Evolutionary conservation across 768 basidiomycete species (phyloP).

Genomic region (Calocera viscosa): DNA sequence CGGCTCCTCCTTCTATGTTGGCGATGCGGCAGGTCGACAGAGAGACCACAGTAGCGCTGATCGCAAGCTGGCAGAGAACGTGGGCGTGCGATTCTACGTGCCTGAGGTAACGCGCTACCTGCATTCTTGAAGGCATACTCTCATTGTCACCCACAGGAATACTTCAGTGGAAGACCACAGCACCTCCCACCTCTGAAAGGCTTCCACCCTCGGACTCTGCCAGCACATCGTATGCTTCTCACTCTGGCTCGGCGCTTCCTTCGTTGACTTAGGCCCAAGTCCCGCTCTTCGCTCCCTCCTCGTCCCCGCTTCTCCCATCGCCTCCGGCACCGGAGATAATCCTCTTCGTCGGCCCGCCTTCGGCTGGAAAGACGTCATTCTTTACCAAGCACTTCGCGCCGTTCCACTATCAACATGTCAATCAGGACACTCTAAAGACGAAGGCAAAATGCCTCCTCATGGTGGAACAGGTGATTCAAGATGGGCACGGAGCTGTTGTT

Average conservation of each 20-base stretch:
- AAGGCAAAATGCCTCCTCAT: slow-evolving; percentile 61
- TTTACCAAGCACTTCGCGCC: slow-evolving; percentile 56
- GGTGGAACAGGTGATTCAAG: slow-evolving; percentile 41
- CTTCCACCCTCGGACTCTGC: slow-evolving; percentile 47
- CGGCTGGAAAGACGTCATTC: slow-evolving; percentile 72
- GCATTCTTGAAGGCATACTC: not conserved
- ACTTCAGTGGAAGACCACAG: slow-evolving; percentile 47
- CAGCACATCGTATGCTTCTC: slow-evolving; percentile 22
- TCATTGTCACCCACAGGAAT: slow-evolving; percentile 43
- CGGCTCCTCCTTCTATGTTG: slow-evolving; percentile 59
- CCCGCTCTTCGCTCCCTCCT: slow-evolving; percentile 35
- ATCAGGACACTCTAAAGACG: slow-evolving; percentile 72
- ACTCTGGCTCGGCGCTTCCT: slow-evolving; percentile 9
- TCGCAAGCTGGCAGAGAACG: slow-evolving; percentile 71
- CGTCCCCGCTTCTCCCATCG: slow-evolving; percentile 27
- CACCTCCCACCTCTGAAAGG: slow-evolving; percentile 45
- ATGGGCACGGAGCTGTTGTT: slow-evolving; percentile 58
- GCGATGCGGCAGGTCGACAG: slow-evolving; percentile 77
- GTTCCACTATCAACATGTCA: slow-evolving; percentile 64
- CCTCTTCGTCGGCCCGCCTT: slow-evolving; percentile 50
- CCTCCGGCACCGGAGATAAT: slow-evolving; percentile 36
- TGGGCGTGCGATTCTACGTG: slow-evolving; percentile 60
- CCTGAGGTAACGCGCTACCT: slow-evolving; percentile 57
- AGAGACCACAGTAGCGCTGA: slow-evolving; percentile 72
- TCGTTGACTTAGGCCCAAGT: slow-evolving; percentile 18